Evolutionary conservation across 163 green algal species (phyloP), one percentile per base, ranked within the genome.

Genomic region (Scenedesmus sp.): DNA sequence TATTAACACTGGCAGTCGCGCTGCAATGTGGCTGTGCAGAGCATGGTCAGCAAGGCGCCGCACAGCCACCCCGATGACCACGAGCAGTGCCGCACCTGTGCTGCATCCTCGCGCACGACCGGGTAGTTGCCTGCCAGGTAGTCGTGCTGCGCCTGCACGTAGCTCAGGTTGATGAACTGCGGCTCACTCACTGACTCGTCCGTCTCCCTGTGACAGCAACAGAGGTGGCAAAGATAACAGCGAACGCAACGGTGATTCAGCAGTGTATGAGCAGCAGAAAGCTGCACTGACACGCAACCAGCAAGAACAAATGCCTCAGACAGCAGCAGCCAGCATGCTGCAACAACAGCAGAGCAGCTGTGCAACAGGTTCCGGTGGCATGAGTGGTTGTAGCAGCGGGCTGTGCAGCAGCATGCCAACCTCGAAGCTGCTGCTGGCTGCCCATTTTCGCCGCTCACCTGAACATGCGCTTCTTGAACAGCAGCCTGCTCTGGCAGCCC

Each of bases 391-490:
- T 1, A n/a, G 30, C 22, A 70, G 56, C 20, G 4, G 20, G 56
- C 56, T 70, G 56, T 33, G 56, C 37, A 13, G 5, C 73, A 33
- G 13, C 73, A n/a, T 44, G 73, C 12, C 35, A 15, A 42, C 43
- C 65, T 76, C 15, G n/a, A n/a, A n/a, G 30, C 30, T 76, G 65
- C 65, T 68, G 15, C 15, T 30, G 56, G 15, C 56, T 44, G 35
- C 10, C 56, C 65, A 12, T 56, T 12, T 56, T 13, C 49, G 15
- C 49, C 15, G 49, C 65, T 80, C 78, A 90, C 89, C 96, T 93
- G 94, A 99, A 99, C 96, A 99, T 98, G 84, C 95, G 95, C 95
- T 99, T 99, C 94, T 98, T 98, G 95, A 99, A 99, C 70, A 99
- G 93, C 86, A 99, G 92, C 70, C 94, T 93, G 86, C 79, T 90